Base-by-base conservation (phyloP, 2,329 filamentous ascomycete genomes). In the Beauveria pseudobassiana region DNA sequence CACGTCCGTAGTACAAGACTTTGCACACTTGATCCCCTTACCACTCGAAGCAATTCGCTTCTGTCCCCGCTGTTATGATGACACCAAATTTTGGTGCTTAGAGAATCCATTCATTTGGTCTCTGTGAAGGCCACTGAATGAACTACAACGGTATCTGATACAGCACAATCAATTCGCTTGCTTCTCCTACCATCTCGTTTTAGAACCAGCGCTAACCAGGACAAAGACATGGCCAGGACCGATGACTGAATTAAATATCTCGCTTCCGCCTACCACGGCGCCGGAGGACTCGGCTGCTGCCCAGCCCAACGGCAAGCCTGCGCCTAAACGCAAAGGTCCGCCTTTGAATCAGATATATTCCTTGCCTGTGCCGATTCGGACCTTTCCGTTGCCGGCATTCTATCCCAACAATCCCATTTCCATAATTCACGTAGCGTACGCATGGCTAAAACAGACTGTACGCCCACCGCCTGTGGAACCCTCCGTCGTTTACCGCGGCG, bases 91-190 rank as follows among this genome's bases (percentile, higher is more conserved):
- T 67, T 69, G 74, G 80, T 79, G 80, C 83, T 77, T 80, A 87
- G 82, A 83, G 81, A 78, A 75, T 69, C 77, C 78, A 78, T 81
- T 81, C 80, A 80, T 74, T 80, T 78, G 76, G 79, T 78, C 83
- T 84, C 82, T 66, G 76, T 88, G 86, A 81, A 77, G 76, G 83
- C 78, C 81, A 79, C 79, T 82, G 71, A 74, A 75, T 85, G 89
- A 90, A 95, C 90, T 95, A 95, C 90, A 93, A 95, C 90, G 90
- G 90, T 95, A 95, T 95, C 90, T 95, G 90, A 95, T 83, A 80
- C 71, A 73, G 73, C 66, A 63, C 4, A 34, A 38, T 28, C 48
- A 26, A 51, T 20, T 28, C 14, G 3, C 7, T 30, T 42, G 6
- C 30, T 56, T 38, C 20, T 34, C 38, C 22, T 45, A 18, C 56